Base-by-base conservation (phyloP, 495 filamentous ascomycete genomes). In the Talaromyces thailandensis region DNA sequence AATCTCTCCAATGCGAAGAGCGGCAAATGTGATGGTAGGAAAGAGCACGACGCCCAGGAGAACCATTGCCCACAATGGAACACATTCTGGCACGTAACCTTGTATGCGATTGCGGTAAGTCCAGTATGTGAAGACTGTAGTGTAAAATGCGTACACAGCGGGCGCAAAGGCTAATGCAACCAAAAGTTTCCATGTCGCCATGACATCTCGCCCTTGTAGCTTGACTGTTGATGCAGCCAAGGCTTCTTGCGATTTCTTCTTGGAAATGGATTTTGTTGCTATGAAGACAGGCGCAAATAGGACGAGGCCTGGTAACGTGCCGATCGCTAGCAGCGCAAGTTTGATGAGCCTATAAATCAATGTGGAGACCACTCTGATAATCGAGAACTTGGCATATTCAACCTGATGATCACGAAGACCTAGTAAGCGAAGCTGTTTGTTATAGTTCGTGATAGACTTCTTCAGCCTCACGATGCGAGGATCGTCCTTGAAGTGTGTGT, bases 131-230 rank as follows among this genome's bases (percentile, higher is more conserved):
- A 96, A 82, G 8, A 87, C 60, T 29, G 82, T 73, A 5, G 89
- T 89, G 73, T 96, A 97, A 40, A 85, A 79, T 61, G 87, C 86
- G 72, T 98, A 97, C 4, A 96, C 79, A 6, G 91, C 76, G 0
- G 94, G 94, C 6, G 93, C 90, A 66, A 99, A 86, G 14, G 86
- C 92, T 68, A 98, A 79, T 31, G 93, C 85, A 25, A 98, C 93
- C 8, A 99, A 86, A 12, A 99, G 82, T 72, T 99, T 99, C 94
- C 94, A 99, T 0, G 94, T 98, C 0, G 94, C 94, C 80, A 99
- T 93, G 25, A 99, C 94, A 72, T 99, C 94, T 35, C 87, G 84
- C 18, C 90, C 94, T 70, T 95, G 88, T 28, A 99, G 82, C 70
- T 99, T 99, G 64, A 99, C 94, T 2, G 88, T 90, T 9, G 92